Percentiles rank a stretch among this genome's conserved stretches.
phyloP scores from a whole-genome alignment of 139 green algal genomes.

The Chlorella sorokiniana region DNA sequence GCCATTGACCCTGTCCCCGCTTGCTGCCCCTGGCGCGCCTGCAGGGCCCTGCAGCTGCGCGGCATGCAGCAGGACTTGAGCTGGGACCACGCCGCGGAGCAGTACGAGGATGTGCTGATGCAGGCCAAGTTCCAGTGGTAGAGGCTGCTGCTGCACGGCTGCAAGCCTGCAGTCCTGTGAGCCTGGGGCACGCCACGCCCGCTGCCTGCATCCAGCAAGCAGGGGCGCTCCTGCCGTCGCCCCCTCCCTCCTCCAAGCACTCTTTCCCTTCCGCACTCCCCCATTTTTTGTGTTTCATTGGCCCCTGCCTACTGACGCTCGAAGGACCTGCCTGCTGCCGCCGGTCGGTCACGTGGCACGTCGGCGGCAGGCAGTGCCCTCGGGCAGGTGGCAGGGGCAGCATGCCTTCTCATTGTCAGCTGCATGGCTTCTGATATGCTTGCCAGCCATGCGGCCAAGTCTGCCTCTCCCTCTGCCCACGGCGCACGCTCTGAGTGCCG shows the following conservation, averaged over 20 bases:
- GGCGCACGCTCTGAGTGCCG: too few species aligned
- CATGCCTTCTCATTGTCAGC: too few species aligned
- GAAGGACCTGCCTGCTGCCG: too few species aligned
- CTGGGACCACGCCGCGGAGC: conserved; percentile 87
- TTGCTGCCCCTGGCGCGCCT: background rate
- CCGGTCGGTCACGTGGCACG: too few species aligned
- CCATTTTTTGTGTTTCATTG: background rate
- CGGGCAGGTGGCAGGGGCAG: too few species aligned
- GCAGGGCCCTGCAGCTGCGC: conserved; percentile 50
- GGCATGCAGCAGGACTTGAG: conserved; percentile 84
- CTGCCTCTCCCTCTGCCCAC: too few species aligned
- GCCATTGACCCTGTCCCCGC: background rate
- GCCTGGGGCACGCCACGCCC: background rate
- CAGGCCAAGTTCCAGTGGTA: conserved; percentile 83
- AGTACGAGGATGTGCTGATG: conserved; percentile 94
- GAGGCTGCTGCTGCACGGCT: too few species aligned
- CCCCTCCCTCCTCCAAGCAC: background rate
- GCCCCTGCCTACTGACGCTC: background rate
- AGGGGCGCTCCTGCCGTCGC: background rate
- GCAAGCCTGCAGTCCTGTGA: background rate
- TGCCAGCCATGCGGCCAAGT: too few species aligned
- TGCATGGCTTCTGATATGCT: too few species aligned
- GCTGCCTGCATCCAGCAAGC: background rate
- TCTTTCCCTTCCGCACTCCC: background rate
- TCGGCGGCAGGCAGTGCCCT: too few species aligned